phyloP scores from a whole-genome alignment of 2,329 filamentous ascomycete genomes.

The Cordyceps cicadae region DNA sequence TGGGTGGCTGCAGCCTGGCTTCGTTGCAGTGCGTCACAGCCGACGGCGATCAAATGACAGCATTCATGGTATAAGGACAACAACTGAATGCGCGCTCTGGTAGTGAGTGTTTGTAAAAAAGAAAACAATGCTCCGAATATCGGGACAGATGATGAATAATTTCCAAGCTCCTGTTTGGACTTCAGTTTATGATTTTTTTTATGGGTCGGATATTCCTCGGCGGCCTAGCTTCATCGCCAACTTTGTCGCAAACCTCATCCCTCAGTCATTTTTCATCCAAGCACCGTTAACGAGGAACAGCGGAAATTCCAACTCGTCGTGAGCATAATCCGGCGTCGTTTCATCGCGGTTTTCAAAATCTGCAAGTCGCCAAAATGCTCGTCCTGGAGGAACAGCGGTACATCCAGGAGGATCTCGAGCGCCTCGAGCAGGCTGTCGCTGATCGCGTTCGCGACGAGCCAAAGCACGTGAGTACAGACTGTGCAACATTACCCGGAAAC shows the following conservation, averaged over 20 bases:
- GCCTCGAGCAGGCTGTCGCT: conserved; percentile 86
- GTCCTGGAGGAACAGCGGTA: conserved; percentile 88
- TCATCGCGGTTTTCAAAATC: background rate
- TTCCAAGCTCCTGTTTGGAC: background rate
- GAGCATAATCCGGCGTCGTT: background rate
- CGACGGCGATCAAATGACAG: too few relatives aligned
- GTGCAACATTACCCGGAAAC: conserved; percentile 14
- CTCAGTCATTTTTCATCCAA: background rate
- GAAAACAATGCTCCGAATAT: too few relatives aligned
- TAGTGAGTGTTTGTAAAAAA: too few relatives aligned
- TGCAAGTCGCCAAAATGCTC: conserved; percentile 51
- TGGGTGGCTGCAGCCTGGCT: too few relatives aligned
- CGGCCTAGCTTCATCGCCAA: conserved; percentile 1
- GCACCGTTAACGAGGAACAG: background rate
- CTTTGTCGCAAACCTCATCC: conserved; percentile 1
- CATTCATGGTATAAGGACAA: too few relatives aligned
- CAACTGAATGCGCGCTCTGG: too few relatives aligned
- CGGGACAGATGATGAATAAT: background rate
- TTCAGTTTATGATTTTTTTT: background rate
- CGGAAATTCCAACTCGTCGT: background rate
- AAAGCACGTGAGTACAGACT: conserved; percentile 57
- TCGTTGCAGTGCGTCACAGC: too few relatives aligned
- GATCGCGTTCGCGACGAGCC: conserved; percentile 86
- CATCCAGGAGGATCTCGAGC: conserved; percentile 92
- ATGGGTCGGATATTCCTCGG: conserved; percentile 26